Evolutionary conservation across 1,284 basidiomycete genomes (phyloP).

Genomic region (Malassezia nana): DNA sequence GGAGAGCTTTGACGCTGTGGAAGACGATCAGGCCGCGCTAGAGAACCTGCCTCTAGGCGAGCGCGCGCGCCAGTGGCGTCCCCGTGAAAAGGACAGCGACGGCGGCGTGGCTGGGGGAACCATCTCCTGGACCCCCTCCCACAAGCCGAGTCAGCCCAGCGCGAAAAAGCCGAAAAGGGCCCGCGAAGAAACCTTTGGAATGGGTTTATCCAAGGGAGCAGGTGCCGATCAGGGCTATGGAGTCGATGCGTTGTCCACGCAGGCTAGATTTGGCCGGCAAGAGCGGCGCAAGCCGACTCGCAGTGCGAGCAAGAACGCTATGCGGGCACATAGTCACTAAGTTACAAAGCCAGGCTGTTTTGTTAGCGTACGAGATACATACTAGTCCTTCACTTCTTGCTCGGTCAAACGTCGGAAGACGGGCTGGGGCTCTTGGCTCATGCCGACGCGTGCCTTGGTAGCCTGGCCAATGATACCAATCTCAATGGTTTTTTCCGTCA

Average conservation of each 20-base stretch:
- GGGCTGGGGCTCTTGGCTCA: constrained; percentile 24
- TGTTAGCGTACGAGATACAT: constrained; percentile 1
- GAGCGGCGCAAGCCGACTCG: constrained; percentile 33
- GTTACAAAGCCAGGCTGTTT: neutral
- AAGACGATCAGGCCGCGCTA: constrained; percentile 13
- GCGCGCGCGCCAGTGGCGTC: constrained; percentile 18
- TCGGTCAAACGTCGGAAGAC: constrained; percentile 40
- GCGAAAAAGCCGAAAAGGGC: constrained; percentile 7
- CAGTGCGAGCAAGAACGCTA: constrained; percentile 42
- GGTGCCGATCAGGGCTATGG: constrained; percentile 44
- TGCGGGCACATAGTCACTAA: constrained; percentile 13
- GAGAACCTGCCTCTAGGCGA: constrained; percentile 43
- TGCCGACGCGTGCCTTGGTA: constrained; percentile 22
- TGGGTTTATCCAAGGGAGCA: constrained; percentile 41
- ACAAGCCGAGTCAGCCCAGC: neutral
- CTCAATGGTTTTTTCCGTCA: constrained; percentile 99
- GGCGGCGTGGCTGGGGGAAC: constrained; percentile 27
- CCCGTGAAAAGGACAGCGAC: neutral
- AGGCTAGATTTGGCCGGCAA: constrained; percentile 51
- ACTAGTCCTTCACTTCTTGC: constrained; percentile 40
- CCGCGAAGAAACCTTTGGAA: constrained; percentile 54
- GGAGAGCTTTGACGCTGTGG: constrained; percentile 1
- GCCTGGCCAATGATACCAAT: constrained; percentile 70
- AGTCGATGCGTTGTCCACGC: constrained; percentile 75
- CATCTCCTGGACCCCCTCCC: constrained; percentile 32